Base-by-base conservation (phyloP, 225 moss, liverwort and hornwort species). In the Pseudisothecium myosuroides region DNA sequence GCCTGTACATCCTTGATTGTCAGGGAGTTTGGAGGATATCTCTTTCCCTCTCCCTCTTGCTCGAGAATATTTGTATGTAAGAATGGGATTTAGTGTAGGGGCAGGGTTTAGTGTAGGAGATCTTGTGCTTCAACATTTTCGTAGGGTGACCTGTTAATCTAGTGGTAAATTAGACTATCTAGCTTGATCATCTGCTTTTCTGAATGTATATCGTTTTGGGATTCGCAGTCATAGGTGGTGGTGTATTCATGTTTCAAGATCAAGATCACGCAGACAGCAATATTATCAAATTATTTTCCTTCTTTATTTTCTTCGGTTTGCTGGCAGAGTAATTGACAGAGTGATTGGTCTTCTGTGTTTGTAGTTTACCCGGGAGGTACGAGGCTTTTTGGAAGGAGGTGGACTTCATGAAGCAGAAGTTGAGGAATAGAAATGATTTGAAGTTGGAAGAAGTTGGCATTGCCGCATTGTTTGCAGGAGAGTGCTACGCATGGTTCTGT, bases 401-500 rank as follows among this genome's bases (percentile, higher is more conserved):
- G 84, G 98, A 95, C 86, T 96, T 90, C 84, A 79, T 97, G 55
- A 98, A 98, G 97, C 93, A 93, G 91, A 98, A 94, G 91, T 24
- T 97, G 71, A 43, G 91, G 87, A 91, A 92, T 52, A 90, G 98
- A 80, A 91, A 94, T 65, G 97, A 99, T 75, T 59, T 95, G 93
- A 97, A 99, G 92, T 86, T 99, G 88, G 97, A 99, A 91, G 98
- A 99, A 91, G 43, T 96, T 66, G 96, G 89, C 84, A 90, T 99
- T 74, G 96, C 95, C 85, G 94, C 94, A 77, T 83, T 99, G 86
- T 97, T 99, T 87, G 94, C 92, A 43, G 97, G 95, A 77, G 98
- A 99, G 84, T 97, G 95, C 90, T 99, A 97, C 78, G 97, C 97
- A 36, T 99, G 98, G 98, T 99, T 91, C 90, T 99, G 98, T 93